Percentiles rank a stretch among this genome's conserved stretches.
Conservation (phyloP, 2,329 filamentous ascomycete genomes). For the Alternaria gansuensis region DNA sequence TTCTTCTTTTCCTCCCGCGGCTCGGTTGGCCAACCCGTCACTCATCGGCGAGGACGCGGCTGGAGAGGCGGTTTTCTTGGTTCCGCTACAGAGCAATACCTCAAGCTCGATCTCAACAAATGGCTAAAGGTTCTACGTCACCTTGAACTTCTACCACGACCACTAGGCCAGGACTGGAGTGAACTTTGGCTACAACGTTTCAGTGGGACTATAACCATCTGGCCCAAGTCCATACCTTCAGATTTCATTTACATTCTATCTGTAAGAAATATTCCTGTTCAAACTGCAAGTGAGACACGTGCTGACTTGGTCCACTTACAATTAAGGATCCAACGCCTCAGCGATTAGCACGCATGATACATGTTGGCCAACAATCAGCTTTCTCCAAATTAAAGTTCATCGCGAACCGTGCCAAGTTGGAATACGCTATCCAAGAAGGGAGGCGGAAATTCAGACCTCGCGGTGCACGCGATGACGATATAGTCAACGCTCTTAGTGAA, state of each 20-base stretch:
- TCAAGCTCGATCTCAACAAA: constrained; percentile 96
- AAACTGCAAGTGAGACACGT: too few species aligned
- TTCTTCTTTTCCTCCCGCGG: constrained; percentile 98
- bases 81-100: constrained; percentile 89
- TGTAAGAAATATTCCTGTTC: too few species aligned
- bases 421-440: constrained; percentile 71
- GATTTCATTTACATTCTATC: constrained; percentile 89
- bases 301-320: too few species aligned
- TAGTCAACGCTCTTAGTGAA: constrained; percentile 55
- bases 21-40: constrained; percentile 90
- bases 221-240: constrained; percentile 80
- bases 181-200: constrained; percentile 97
- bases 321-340: constrained; percentile 73
- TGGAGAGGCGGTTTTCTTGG: constrained; percentile 97
- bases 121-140: constrained; percentile 96
- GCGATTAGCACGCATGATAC: constrained; percentile 85
- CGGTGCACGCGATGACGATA: constrained; percentile 43
- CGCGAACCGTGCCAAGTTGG: constrained; percentile 83
- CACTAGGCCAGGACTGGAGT: constrained; percentile 94
- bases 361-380: constrained; percentile 85
- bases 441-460: constrained; percentile 55
- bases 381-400: constrained; percentile 95
- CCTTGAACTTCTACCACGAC: constrained; percentile 87
- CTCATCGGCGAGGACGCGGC: constrained; percentile 88
- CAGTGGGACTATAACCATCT: constrained; percentile 93